Evolutionary conservation across 345 rosid species (phyloP), one percentile per base, ranked within the genome.

Genomic region (Bruguiera gymnorhiza): DNA sequence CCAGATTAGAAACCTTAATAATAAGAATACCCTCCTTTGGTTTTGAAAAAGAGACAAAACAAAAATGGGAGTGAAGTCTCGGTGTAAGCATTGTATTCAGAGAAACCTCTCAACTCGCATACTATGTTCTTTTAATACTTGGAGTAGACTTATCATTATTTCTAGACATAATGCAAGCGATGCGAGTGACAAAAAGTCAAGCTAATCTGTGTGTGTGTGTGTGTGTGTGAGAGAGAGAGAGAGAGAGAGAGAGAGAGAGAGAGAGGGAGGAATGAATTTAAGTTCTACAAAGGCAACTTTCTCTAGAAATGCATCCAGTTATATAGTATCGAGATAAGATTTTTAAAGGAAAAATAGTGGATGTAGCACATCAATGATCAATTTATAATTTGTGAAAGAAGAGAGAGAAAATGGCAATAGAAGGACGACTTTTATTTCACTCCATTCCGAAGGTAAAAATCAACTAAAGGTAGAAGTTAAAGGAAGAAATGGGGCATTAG

Each of bases 91-190:
- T 36, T 36, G 39, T 8, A 37, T 37, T 37, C 43, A 9, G 8
- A 37, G 11, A 37, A 34, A 34, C 37, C 5, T 1, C 37, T 8
- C 43, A 9, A 37, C 13, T 31, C 63, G 69, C 32, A 69, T 13
- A 46, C 31, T 2, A n/a, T 55, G 23, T 46, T 63, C 52, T 57
- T 56, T 51, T 48, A 61, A 39, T 9, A 74, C 48, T 19, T 29
- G 34, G 29, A 67, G 72, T 70, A 34, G 43, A 68, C 31, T 27
- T 46, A 70, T 74, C 24, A 79, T 74, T 34, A 71, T 75, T 71
- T 71, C 18, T 34, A 31, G 71, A 74, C 79, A 74, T 70, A 69
- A 68, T 65, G 76, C 32, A 57, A 59, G 63, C 62, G 74, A 70
- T 61, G 73, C 34, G 29, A 27, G 29, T 27, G 29, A 27, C 29